Conservation (phyloP, 345 rosid genomes). For the Nephelium lappaceum region DNA sequence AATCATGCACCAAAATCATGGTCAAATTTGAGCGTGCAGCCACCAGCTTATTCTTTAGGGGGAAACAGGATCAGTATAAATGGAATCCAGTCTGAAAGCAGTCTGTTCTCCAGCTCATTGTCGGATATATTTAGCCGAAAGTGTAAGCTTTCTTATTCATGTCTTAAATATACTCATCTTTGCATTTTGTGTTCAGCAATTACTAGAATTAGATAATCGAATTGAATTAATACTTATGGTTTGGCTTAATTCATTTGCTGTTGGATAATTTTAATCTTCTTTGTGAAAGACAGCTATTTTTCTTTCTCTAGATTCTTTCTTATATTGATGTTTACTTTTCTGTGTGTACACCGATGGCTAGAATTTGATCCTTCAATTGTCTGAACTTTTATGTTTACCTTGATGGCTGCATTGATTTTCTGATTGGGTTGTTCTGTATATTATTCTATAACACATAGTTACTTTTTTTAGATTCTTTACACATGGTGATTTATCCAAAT, state of each 20-base stretch:
- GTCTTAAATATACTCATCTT: neutral
- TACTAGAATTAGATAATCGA: neutral
- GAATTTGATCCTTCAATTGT: neutral
- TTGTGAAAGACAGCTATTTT: neutral
- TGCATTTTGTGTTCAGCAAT: neutral
- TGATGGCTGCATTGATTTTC: neutral
- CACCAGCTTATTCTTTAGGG: slow-evolving; percentile 34
- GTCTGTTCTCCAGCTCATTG: slow-evolving; percentile 91
- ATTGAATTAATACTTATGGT: neutral
- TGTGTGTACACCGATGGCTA: neutral
- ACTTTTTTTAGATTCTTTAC: neutral
- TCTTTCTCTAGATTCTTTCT: neutral
- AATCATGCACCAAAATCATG: slow-evolving; percentile 44
- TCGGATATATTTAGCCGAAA: slow-evolving; percentile 75
- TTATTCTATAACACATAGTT: neutral
- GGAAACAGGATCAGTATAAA: slow-evolving; percentile 38
- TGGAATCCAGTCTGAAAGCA: slow-evolving; percentile 69
- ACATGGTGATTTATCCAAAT: slow-evolving; percentile 1
- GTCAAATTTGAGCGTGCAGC: slow-evolving; percentile 43
- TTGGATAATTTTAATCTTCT: neutral
- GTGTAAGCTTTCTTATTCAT: slow-evolving; percentile 47
- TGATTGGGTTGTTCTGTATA: neutral
- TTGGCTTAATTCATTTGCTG: neutral
- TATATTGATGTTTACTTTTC: neutral
- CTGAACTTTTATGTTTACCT: neutral